Evolutionary conservation across 352 stramenopile species (phyloP).

Genomic region (Phytophthora rubi): DNA sequence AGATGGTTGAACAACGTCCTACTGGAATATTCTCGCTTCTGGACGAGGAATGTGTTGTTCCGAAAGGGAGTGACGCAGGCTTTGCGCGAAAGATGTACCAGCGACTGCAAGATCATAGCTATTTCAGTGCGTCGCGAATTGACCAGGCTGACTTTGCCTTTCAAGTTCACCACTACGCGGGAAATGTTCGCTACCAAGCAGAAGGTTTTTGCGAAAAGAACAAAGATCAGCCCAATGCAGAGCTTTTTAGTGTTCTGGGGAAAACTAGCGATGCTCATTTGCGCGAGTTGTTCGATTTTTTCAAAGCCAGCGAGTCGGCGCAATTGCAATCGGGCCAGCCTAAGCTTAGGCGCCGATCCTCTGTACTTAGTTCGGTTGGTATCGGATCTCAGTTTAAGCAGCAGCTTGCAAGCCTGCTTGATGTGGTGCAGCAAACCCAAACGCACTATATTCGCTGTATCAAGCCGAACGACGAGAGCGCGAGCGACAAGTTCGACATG

Average conservation of each 20-base stretch:
- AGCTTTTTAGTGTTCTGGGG: slow-evolving; percentile 72
- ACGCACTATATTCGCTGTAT: slow-evolving; percentile 99
- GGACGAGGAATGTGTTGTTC: slow-evolving; percentile 88
- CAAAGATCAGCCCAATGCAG: slow-evolving; percentile 85
- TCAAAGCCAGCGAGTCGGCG: slow-evolving; percentile 57
- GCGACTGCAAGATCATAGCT: slow-evolving; percentile 59
- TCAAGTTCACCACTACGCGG: slow-evolving; percentile 85
- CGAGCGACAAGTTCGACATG: slow-evolving; percentile 89
- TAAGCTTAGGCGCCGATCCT: slow-evolving; percentile 69
- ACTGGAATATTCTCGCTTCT: slow-evolving; percentile 78
- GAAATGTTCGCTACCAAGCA: slow-evolving; percentile 73
- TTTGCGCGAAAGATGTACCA: slow-evolving; percentile 83
- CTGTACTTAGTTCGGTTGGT: slow-evolving; percentile 67
- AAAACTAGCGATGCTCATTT: slow-evolving; percentile 64
- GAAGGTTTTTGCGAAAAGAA: slow-evolving; percentile 90
- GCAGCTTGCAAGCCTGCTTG: slow-evolving; percentile 92
- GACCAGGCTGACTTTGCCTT: slow-evolving; percentile 79
- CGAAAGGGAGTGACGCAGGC: slow-evolving; percentile 75
- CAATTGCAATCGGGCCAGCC: slow-evolving; percentile 39
- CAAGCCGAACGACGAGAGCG: slow-evolving; percentile 97
- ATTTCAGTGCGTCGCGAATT: slow-evolving; percentile 68
- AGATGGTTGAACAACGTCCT: slow-evolving; percentile 86
- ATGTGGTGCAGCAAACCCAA: slow-evolving; percentile 94
- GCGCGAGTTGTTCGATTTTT: slow-evolving; percentile 74
- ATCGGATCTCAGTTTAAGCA: slow-evolving; percentile 94